Evolutionary conservation across 1,139 yeast species (phyloP).

Genomic region (Meyerozyma guilliermondii): DNA sequence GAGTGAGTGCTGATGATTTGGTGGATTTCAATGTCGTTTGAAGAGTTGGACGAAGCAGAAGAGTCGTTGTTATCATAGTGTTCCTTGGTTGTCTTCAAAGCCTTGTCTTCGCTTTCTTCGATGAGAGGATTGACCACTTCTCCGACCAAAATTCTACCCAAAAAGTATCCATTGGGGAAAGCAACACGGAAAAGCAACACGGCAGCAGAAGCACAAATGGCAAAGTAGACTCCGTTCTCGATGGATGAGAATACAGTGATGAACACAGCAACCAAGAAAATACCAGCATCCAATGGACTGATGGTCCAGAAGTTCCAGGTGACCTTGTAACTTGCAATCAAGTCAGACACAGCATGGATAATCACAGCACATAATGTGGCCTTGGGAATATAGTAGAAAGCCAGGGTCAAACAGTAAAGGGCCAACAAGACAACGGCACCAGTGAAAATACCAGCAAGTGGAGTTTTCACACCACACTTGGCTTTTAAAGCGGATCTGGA

Average conservation of each 20-base stretch:
- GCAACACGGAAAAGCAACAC: constrained; percentile 69
- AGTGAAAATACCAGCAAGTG: constrained; percentile 86
- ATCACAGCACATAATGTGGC: constrained; percentile 84
- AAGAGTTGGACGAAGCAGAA: constrained; percentile 12
- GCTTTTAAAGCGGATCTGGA: constrained; percentile 92
- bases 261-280: constrained; percentile 72
- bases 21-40: constrained; percentile 37
- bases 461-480: constrained; percentile 94
- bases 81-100: constrained; percentile 6
- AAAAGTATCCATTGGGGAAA: constrained; percentile 74
- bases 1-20: constrained; percentile 16
- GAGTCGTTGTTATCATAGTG: constrained; percentile 9
- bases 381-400: constrained; percentile 87
- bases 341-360: constrained; percentile 92
- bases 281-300: constrained; percentile 70
- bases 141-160: constrained; percentile 71
- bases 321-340: constrained; percentile 67
- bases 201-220: constrained; percentile 80
- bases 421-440: constrained; percentile 88
- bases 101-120: constrained; percentile 12
- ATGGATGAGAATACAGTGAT: constrained; percentile 78
- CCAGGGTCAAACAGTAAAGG: constrained; percentile 72
- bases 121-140: constrained; percentile 62
- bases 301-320: constrained; percentile 74
- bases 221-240: constrained; percentile 88